phyloP scores from a whole-genome alignment of 2,329 filamentous ascomycete genomes.

The Microcyclospora tardicrescens region DNA sequence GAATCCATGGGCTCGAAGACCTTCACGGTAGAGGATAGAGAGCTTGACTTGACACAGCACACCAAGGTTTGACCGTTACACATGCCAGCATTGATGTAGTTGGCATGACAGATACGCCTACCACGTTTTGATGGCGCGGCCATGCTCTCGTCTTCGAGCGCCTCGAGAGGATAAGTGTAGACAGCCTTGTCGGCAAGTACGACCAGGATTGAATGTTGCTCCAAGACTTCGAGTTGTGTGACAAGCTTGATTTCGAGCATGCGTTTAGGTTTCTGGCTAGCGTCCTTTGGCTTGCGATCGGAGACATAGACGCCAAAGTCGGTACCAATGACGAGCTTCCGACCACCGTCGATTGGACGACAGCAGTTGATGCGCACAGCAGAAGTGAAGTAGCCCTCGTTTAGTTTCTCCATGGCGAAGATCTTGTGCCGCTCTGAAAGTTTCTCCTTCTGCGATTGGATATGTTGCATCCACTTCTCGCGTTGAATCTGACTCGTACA shows the following conservation, averaged over 20 bases:
- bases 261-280: constrained; percentile 57
- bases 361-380: constrained; percentile 88
- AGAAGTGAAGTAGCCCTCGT: constrained; percentile 82
- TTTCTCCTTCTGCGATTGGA: constrained; percentile 78
- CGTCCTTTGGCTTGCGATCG: constrained; percentile 78
- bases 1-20: constrained; percentile 98
- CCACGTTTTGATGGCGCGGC: constrained; percentile 69
- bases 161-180: constrained; percentile 76
- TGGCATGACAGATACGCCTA: constrained; percentile 95
- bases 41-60: constrained; percentile 89
- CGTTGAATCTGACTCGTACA: constrained; percentile 74
- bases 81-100: constrained; percentile 96
- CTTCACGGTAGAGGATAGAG: constrained; percentile 90
- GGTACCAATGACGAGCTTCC: constrained; percentile 88
- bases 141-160: constrained; percentile 66
- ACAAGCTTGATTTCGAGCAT: constrained; percentile 79
- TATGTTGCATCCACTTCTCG: constrained; percentile 94
- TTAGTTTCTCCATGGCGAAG: constrained; percentile 54
- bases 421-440: constrained; percentile 64
- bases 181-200: constrained; percentile 89
- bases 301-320: constrained; percentile 88
- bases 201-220: constrained; percentile 84
- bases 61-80: constrained; percentile 89
- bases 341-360: constrained; percentile 84
- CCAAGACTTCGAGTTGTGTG: constrained; percentile 89